These are phyloP conservation scores for Diaporthe vexans DNA, from an alignment of 2,329 filamentous ascomycete species.

Conservation along the genomic window DNA sequence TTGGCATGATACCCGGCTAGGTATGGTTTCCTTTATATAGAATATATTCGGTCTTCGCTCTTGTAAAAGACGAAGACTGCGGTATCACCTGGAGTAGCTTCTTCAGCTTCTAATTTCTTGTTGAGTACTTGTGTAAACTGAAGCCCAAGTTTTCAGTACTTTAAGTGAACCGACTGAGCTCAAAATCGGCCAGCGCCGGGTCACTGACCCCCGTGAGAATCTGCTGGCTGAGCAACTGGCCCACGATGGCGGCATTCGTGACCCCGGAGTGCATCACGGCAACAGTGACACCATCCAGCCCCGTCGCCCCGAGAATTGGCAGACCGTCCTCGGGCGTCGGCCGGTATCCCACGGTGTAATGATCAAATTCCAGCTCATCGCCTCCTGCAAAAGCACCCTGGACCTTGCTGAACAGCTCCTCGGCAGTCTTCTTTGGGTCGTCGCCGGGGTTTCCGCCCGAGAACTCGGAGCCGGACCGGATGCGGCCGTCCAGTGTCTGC, in stretches of 20 bases:
- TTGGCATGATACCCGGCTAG: no score
- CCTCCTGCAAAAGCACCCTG: constrained; percentile 42
- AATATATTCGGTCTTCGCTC: no score
- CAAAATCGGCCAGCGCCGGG: constrained; percentile 41
- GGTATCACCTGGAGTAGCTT: no score
- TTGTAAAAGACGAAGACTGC: no score
- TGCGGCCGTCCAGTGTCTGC: constrained; percentile 49
- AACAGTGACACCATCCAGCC: constrained; percentile 47
- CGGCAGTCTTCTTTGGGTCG: constrained; percentile 45
- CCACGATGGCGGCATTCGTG: constrained; percentile 47
- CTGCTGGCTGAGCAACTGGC: constrained; percentile 44
- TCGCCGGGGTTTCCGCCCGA: constrained; percentile 43
- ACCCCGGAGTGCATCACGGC: constrained; percentile 52
- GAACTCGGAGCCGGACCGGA: constrained; percentile 47
- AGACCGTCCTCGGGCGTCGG: constrained; percentile 48
- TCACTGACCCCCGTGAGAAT: constrained; percentile 44
- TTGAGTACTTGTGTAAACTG: no score
- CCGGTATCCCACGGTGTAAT: constrained; percentile 48
- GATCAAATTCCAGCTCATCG: constrained; percentile 47
- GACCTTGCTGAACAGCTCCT: constrained; percentile 45
- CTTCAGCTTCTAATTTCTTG: no score
- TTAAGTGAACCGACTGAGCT: constrained; percentile 41
- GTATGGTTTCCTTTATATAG: no score
- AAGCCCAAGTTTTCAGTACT: no score
- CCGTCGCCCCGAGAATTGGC: constrained; percentile 48